Percentiles rank a stretch among this genome's conserved stretches.
phyloP scores from a whole-genome alignment of 1,284 basidiomycete genomes.

The Marasmius sp. region DNA sequence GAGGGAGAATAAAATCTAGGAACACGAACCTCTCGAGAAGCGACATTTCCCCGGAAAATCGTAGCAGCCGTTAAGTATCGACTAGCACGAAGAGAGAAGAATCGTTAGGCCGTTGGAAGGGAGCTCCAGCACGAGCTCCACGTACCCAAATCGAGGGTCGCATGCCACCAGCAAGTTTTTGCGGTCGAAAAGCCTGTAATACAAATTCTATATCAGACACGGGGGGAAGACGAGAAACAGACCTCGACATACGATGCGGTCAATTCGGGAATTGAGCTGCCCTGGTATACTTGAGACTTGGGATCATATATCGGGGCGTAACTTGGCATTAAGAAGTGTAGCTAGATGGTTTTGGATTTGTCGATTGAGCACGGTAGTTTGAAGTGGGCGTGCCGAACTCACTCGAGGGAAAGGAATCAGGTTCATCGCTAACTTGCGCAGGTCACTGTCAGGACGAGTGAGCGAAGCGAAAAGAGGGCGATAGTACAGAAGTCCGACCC shows the following conservation, averaged over 20 bases:
- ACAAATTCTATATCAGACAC: not conserved
- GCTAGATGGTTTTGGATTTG: slow-evolving; percentile 33
- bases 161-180: slow-evolving; percentile 83
- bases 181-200: slow-evolving; percentile 72
- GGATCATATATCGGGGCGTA: slow-evolving; percentile 80
- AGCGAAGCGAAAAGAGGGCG: not conserved
- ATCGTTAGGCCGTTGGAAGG: not conserved
- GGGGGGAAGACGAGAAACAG: not conserved
- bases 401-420: slow-evolving; percentile 91
- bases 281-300: slow-evolving; percentile 62
- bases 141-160: slow-evolving; percentile 76
- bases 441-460: slow-evolving; percentile 57
- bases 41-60: slow-evolving; percentile 83
- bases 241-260: slow-evolving; percentile 53
- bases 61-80: slow-evolving; percentile 86
- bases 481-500: slow-evolving; percentile 46
- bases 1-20: slow-evolving; percentile 14
- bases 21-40: slow-evolving; percentile 73
- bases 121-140: slow-evolving; percentile 11
- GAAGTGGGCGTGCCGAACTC: slow-evolving; percentile 24
- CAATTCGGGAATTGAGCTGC: slow-evolving; percentile 66
- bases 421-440: slow-evolving; percentile 93
- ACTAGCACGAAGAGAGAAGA: slow-evolving; percentile 30
- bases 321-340: slow-evolving; percentile 90
- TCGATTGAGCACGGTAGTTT: not conserved